A percentile compares a stretch with the other conserved stretches of the same genome.
Conservation (phyloP, 768 basidiomycete species). For the Calocybe gangraenosa region DNA sequence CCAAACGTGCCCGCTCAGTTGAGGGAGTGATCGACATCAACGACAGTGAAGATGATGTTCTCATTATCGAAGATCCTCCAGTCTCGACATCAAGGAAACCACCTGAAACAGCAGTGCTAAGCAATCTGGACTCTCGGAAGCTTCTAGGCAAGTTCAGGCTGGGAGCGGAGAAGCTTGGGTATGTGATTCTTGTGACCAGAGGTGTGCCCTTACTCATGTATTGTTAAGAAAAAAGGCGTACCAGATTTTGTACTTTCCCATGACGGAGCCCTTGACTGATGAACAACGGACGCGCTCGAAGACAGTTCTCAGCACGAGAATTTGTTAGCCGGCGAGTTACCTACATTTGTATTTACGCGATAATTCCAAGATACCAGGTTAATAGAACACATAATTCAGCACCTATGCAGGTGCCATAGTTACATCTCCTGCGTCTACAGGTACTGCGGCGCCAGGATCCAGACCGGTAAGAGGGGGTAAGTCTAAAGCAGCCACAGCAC, state of each 20-base stretch:
- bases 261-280: constrained; percentile 57
- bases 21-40: constrained; percentile 17
- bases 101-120: background rate
- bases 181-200: background rate
- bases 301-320: constrained; percentile 48
- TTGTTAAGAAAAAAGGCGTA: constrained; percentile 53
- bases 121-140: constrained; percentile 8
- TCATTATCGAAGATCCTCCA: background rate
- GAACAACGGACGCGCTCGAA: constrained; percentile 44
- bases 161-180: constrained; percentile 19
- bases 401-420: constrained; percentile 36
- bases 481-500: constrained; percentile 71
- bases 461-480: constrained; percentile 44
- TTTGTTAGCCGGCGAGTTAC: constrained; percentile 26
- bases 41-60: constrained; percentile 21
- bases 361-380: background rate
- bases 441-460: constrained; percentile 10
- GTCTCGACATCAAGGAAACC: background rate
- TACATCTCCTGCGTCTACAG: constrained; percentile 35
- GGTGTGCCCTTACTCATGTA: background rate
- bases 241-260: constrained; percentile 82
- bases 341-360: background rate
- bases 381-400: no score
- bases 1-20: constrained; percentile 23
- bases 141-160: constrained; percentile 13